Conservation (phyloP, 2,329 filamentous ascomycete genomes). For the Colletotrichum musicola region DNA sequence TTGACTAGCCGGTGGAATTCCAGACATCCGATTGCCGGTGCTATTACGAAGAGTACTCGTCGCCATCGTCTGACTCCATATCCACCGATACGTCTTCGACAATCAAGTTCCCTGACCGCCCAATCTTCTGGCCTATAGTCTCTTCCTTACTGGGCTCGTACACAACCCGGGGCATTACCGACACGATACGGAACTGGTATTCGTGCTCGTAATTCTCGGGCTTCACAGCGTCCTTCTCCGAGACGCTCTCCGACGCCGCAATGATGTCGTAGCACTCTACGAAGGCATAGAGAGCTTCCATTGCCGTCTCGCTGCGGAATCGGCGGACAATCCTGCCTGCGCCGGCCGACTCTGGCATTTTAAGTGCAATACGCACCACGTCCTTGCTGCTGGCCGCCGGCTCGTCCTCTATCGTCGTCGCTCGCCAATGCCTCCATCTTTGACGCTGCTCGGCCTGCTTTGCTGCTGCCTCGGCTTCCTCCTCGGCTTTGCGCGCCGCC, state of each 20-base stretch:
- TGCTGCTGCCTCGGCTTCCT: slow-evolving; percentile 72
- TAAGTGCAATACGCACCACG: slow-evolving; percentile 77
- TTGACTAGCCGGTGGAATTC: too few relatives aligned
- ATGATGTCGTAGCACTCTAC: slow-evolving; percentile 88
- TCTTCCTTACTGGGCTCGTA: slow-evolving; percentile 77
- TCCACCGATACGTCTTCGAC: slow-evolving; percentile 76
- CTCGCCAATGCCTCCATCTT: slow-evolving; percentile 87
- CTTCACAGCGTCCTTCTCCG: slow-evolving; percentile 50
- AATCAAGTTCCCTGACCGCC: slow-evolving; percentile 87
- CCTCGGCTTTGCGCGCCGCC: slow-evolving; percentile 72
- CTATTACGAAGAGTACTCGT: not conserved
- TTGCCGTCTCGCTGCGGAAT: slow-evolving; percentile 75
- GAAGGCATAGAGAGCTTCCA: slow-evolving; percentile 96
- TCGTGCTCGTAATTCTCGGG: slow-evolving; percentile 81
- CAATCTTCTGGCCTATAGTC: slow-evolving; percentile 79
- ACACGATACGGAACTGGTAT: slow-evolving; percentile 88
- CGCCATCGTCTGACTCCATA: slow-evolving; percentile 37
- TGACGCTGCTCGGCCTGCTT: slow-evolving; percentile 58
- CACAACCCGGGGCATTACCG: slow-evolving; percentile 85
- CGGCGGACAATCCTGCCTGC: slow-evolving; percentile 82
- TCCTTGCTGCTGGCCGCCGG: slow-evolving; percentile 73
- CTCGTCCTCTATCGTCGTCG: slow-evolving; percentile 74
- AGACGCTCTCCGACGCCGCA: slow-evolving; percentile 48
- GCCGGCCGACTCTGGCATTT: slow-evolving; percentile 70
- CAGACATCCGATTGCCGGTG: too few relatives aligned